Percentiles rank a stretch among this genome's conserved stretches.
Evolutionary conservation across 2,329 filamentous ascomycete species (phyloP).

Genomic region (Tolypocladium album): DNA sequence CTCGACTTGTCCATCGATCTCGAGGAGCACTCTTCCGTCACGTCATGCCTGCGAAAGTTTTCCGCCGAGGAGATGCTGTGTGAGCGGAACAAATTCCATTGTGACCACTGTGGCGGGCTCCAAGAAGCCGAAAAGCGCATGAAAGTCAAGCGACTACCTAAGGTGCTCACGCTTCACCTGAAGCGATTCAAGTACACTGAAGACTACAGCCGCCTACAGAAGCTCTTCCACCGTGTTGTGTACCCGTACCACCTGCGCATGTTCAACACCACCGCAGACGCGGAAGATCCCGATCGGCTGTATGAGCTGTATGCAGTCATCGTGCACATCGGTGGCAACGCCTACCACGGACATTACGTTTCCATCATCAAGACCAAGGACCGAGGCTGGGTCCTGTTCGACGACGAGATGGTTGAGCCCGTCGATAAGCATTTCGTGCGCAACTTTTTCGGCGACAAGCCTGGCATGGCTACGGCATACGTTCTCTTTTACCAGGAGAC

Average conservation of each 20-base stretch:
- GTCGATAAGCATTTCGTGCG: slow-evolving; percentile 93
- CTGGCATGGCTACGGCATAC: slow-evolving; percentile 86
- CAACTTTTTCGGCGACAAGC: slow-evolving; percentile 94
- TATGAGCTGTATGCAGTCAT: slow-evolving; percentile 97
- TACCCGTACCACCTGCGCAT: slow-evolving; percentile 94
- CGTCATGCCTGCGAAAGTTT: slow-evolving; percentile 88
- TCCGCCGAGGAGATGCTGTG: slow-evolving; percentile 98
- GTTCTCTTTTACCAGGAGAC: slow-evolving; percentile 97
- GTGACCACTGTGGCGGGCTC: slow-evolving; percentile 89
- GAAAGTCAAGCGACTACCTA: slow-evolving; percentile 94
- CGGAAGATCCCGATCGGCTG: slow-evolving; percentile 81
- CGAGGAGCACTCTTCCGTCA: slow-evolving; percentile 91
- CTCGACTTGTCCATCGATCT: slow-evolving; percentile 92
- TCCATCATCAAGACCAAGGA: slow-evolving; percentile 97
- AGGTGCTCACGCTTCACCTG: slow-evolving; percentile 81
- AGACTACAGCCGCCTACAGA: slow-evolving; percentile 84
- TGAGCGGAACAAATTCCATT: slow-evolving; percentile 97
- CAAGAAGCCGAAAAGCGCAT: slow-evolving; percentile 98
- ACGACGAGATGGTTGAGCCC: slow-evolving; percentile 97
- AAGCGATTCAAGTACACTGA: slow-evolving; percentile 99
- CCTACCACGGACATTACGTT: slow-evolving; percentile 96
- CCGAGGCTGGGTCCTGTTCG: slow-evolving; percentile 89
- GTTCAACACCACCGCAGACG: slow-evolving; percentile 95
- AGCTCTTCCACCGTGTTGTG: slow-evolving; percentile 91
- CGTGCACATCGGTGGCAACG: slow-evolving; percentile 92